Evolutionary conservation across 2,329 filamentous ascomycete species (phyloP).

Genomic region (Aspergillus aculeatinus): DNA sequence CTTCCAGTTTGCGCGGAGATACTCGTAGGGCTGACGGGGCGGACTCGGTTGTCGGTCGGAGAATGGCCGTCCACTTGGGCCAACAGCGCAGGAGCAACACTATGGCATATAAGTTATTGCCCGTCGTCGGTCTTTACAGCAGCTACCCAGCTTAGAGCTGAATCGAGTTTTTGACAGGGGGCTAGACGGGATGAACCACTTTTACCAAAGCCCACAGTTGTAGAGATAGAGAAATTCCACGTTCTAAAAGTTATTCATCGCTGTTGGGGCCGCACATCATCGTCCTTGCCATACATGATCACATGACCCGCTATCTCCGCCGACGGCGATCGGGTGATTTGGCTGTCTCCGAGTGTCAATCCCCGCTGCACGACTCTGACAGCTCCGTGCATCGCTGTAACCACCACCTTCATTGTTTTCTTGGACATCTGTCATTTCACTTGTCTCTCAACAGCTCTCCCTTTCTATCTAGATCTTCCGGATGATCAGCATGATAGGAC

Average conservation of each 20-base stretch:
- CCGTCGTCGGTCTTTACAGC: constrained; percentile 6
- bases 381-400: background rate
- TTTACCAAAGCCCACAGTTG: too few species aligned
- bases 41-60: constrained; percentile 15
- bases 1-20: background rate
- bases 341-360: background rate
- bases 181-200: too few species aligned
- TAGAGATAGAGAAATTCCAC: too few species aligned
- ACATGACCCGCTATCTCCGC: background rate
- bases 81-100: constrained; percentile 19
- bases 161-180: too few species aligned
- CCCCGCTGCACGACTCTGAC: background rate
- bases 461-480: too few species aligned
- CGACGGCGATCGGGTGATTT: too few species aligned
- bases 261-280: too few species aligned
- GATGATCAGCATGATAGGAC: constrained; percentile 23
- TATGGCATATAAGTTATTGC: too few species aligned
- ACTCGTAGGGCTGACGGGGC: background rate
- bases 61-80: constrained; percentile 26
- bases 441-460: too few species aligned
- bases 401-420: background rate
- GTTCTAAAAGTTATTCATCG: too few species aligned
- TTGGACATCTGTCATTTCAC: background rate
- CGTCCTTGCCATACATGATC: too few species aligned
- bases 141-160: too few species aligned